Conservation (phyloP, 164 flowering plant species). For the Sextonia rubra region DNA sequence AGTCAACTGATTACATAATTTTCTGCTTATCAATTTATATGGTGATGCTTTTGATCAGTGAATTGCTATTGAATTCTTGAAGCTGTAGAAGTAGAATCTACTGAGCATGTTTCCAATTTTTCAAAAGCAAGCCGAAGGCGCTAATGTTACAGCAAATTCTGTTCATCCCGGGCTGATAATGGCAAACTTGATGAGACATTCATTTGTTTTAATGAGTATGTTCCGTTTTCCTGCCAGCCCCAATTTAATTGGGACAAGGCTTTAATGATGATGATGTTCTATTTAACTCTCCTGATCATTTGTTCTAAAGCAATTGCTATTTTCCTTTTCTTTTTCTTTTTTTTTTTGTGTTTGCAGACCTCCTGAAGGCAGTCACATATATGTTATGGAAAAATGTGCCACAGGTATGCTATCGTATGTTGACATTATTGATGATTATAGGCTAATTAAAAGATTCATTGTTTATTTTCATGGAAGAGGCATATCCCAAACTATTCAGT, state of each 20-base stretch:
- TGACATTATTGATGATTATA: too few relatives aligned
- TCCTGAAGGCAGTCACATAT: slow-evolving; percentile 41
- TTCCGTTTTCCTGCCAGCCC: not conserved
- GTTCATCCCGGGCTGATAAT: slow-evolving; percentile 93
- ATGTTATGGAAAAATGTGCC: slow-evolving; percentile 84
- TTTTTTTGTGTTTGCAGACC: slow-evolving; percentile 35
- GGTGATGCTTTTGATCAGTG: too few relatives aligned
- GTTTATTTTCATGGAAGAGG: too few relatives aligned
- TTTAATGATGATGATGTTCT: too few relatives aligned
- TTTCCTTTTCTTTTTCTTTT: too few relatives aligned
- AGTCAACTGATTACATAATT: too few relatives aligned
- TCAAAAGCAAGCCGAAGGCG: slow-evolving; percentile 69
- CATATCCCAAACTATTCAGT: too few relatives aligned
- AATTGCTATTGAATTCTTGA: too few relatives aligned
- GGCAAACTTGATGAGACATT: slow-evolving; percentile 72
- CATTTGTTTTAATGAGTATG: slow-evolving; percentile 59
- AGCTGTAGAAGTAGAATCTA: too few relatives aligned
- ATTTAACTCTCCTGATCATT: not conserved
- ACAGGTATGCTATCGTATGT: slow-evolving; percentile 49
- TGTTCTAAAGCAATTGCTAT: not conserved
- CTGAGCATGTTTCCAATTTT: not conserved
- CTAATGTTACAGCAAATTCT: slow-evolving; percentile 70
- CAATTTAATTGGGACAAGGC: too few relatives aligned
- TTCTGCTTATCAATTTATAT: too few relatives aligned
- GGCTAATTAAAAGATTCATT: too few relatives aligned